Percentiles rank a stretch among this genome's conserved stretches.
Conservation (phyloP, 805 yeast species). For the Kodamaea restingae region DNA sequence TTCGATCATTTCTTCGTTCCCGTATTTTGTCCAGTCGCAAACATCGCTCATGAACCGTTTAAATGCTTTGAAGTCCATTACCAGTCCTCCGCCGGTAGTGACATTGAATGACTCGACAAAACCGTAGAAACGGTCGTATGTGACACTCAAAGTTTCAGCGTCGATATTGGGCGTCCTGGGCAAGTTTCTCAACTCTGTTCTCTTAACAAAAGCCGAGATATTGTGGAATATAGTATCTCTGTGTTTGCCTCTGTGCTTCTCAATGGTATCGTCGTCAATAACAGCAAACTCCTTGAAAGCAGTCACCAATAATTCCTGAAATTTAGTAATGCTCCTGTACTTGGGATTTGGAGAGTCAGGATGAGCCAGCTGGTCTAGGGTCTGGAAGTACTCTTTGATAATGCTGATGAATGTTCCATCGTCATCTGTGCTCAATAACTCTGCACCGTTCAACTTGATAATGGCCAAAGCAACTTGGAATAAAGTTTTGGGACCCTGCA, state of each 20-base stretch:
- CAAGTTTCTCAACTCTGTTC: conserved; percentile 84
- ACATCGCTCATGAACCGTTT: conserved; percentile 70
- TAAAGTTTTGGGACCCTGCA: conserved; percentile 82
- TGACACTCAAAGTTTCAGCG: conserved; percentile 56
- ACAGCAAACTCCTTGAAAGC: conserved; percentile 88
- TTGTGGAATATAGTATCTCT: conserved; percentile 78
- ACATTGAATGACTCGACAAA: conserved; percentile 65
- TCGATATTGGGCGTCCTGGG: conserved; percentile 66
- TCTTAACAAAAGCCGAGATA: conserved; percentile 84
- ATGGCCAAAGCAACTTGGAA: conserved; percentile 94
- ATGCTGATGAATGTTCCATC: conserved; percentile 89
- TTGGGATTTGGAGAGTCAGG: conserved; percentile 65
- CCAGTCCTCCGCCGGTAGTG: conserved; percentile 49
- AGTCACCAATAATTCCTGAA: conserved; percentile 85
- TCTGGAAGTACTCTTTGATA: conserved; percentile 74
- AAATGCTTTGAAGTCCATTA: conserved; percentile 73
- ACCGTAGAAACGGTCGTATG: conserved; percentile 82
- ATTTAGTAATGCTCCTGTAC: conserved; percentile 67
- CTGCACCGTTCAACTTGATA: conserved; percentile 84
- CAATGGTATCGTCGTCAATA: conserved; percentile 70
- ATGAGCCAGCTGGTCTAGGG: conserved; percentile 74
- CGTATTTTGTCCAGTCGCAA: conserved; percentile 63
- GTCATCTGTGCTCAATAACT: conserved; percentile 71
- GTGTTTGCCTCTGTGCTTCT: conserved; percentile 62
- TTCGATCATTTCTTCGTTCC: conserved; percentile 12